Evolutionary conservation across 2,329 filamentous ascomycete species (phyloP), one percentile per base, ranked within the genome.

Genomic region (Escovopsis sp.): DNA sequence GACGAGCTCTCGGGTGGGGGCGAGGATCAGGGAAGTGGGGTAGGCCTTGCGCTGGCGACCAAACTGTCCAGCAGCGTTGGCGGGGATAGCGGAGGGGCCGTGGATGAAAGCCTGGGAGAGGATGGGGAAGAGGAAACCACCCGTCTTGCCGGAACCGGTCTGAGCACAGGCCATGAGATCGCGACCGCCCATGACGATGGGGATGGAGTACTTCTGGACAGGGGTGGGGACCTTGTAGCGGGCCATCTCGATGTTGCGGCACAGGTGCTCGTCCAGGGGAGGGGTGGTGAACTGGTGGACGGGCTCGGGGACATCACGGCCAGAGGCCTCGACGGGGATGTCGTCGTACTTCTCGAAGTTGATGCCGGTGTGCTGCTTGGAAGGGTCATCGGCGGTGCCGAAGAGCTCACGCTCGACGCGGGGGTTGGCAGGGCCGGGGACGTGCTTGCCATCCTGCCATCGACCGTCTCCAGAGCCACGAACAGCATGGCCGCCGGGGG

Each of bases 311-410:
- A 96, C 87, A 58, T 94, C 79, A 41, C 86, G 81, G 46, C 91
- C 91, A 46, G 89, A 95, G 49, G 91, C 91, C 68, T 96, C 91
- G 50, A 98, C 91, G 42, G 91, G 91, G 51, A 98, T 98, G 64
- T 98, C 91, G 59, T 98, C 91, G 67, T 98, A 98, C 74, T 98
- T 98, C 71, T 94, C 82, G 62, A 98, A 98, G 76, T 98, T 98
- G 82, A 98, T 96, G 66, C 91, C 91, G 30, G 87, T 95, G 57
- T 93, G 84, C 64, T 94, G 84, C 74, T 95, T 96, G 51, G 82
- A 79, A 48, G 89, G 86, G 58, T 96, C 91, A 63, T 96, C 89
- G 53, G 81, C 70, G 39, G 82, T 71, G 57, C 91, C 91, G 62
- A 95, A 98, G 40, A 98, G 82, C 60, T 98, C 91, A 54, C 88